A percentile compares a stretch with the other conserved stretches of the same genome.
Evolutionary conservation across 2,329 filamentous ascomycete genomes (phyloP).

Genomic region (Penicillium psychrosexuale): DNA sequence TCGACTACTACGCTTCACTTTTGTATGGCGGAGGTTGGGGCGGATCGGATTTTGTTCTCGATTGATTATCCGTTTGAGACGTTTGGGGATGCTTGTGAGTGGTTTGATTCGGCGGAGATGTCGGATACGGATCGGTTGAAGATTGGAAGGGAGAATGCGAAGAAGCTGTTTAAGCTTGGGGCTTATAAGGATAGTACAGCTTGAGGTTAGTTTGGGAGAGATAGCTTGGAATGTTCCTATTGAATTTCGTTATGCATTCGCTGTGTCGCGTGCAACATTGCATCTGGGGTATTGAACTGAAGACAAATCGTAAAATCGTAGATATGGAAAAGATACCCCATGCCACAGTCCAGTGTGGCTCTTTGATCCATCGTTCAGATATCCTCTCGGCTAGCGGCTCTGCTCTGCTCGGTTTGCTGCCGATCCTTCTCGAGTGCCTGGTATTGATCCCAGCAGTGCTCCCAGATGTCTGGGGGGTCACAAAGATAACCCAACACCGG

Average conservation of each 20-base stretch:
- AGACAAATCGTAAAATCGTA: neutral
- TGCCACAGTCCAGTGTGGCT: neutral
- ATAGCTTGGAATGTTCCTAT: neutral
- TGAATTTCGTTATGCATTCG: neutral
- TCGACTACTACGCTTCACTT: conserved; percentile 41
- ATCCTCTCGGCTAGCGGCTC: neutral
- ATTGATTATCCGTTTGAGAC: conserved; percentile 44
- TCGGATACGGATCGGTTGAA: conserved; percentile 37
- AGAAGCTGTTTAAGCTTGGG: conserved; percentile 41
- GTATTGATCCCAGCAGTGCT: neutral
- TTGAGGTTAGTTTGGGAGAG: neutral
- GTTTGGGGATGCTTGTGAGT: conserved; percentile 43
- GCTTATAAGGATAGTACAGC: conserved; percentile 34
- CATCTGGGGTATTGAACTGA: neutral
- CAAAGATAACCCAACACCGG: conserved; percentile 11
- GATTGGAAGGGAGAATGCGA: conserved; percentile 49
- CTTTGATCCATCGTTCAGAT: neutral
- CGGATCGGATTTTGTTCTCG: conserved; percentile 42
- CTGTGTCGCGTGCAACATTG: neutral
- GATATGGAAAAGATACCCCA: neutral
- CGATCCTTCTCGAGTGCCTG: neutral
- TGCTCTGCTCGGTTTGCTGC: neutral
- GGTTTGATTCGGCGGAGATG: conserved; percentile 44
- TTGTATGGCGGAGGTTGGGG: conserved; percentile 40
- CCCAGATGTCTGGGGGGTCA: conserved; percentile 10